Conservation (phyloP, 257 asterid species). For the Fraxinus americana region DNA sequence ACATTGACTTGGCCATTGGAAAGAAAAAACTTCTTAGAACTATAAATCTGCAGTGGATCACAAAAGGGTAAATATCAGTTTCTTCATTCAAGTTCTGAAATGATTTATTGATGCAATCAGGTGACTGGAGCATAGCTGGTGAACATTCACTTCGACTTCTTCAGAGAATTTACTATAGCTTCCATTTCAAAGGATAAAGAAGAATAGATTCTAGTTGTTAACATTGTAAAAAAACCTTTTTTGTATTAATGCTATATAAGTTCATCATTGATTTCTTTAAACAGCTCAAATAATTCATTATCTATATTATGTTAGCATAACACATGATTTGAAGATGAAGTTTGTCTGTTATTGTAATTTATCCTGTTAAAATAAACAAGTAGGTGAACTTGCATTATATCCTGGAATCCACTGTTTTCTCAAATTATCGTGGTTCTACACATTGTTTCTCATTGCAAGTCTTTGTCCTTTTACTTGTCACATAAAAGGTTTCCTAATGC, state of each 20-base stretch:
- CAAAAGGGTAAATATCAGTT: neutral
- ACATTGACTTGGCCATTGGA: neutral
- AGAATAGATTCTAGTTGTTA: neutral
- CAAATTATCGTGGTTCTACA: neutral
- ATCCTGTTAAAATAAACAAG: neutral
- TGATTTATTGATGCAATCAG: slow-evolving; percentile 10
- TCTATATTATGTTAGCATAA: neutral
- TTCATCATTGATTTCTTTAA: neutral
- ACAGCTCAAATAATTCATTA: neutral
- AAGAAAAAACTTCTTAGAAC: no score
- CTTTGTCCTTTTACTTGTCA: neutral
- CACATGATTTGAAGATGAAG: no score
- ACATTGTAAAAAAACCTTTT: no score
- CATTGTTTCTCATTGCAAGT: slow-evolving; percentile 3
- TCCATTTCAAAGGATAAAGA: neutral
- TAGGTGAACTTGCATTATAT: neutral
- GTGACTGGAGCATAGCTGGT: slow-evolving; percentile 4
- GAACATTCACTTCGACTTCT: neutral
- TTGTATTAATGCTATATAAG: neutral
- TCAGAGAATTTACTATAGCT: neutral
- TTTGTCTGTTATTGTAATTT: no score
- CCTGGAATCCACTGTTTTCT: neutral
- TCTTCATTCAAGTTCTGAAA: neutral
- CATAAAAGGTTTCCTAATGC: neutral
- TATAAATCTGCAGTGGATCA: neutral